Conservation (phyloP, 1,139 yeast species). For the Wickerhamomyces sp. region DNA sequence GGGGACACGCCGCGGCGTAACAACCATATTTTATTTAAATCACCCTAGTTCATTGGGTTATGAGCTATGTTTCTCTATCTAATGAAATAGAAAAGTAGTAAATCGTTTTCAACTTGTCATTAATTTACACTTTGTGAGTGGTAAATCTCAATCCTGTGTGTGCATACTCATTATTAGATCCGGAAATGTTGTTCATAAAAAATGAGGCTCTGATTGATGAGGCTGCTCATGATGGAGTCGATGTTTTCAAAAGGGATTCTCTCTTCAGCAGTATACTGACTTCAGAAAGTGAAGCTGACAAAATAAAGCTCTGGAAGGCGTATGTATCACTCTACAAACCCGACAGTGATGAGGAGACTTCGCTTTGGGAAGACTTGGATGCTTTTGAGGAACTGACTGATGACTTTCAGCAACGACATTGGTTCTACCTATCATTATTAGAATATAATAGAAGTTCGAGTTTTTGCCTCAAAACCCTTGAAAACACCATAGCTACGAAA, state of each 20-base stretch:
- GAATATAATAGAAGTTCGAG: background rate
- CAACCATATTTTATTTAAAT: no score
- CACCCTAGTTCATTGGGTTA: no score
- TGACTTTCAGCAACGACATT: no score
- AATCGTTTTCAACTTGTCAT: no score
- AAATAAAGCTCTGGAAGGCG: background rate
- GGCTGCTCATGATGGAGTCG: background rate
- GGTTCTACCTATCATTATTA: background rate
- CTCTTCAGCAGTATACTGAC: background rate
- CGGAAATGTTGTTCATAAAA: background rate
- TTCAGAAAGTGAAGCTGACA: background rate
- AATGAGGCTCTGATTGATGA: background rate
- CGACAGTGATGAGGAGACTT: background rate
- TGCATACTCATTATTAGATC: no score
- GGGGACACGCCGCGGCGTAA: no score
- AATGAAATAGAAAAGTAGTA: no score
- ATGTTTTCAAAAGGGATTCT: background rate
- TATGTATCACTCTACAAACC: background rate
- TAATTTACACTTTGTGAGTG: no score
- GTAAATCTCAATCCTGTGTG: no score
- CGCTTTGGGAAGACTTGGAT: background rate
- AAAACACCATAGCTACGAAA: no score
- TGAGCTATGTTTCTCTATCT: no score
- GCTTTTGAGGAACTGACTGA: background rate
- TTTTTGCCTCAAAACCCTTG: background rate